Evolutionary conservation across 371 early-diverging fungal genomes (phyloP).

Genomic region (Rhizopus stolonifer): DNA sequence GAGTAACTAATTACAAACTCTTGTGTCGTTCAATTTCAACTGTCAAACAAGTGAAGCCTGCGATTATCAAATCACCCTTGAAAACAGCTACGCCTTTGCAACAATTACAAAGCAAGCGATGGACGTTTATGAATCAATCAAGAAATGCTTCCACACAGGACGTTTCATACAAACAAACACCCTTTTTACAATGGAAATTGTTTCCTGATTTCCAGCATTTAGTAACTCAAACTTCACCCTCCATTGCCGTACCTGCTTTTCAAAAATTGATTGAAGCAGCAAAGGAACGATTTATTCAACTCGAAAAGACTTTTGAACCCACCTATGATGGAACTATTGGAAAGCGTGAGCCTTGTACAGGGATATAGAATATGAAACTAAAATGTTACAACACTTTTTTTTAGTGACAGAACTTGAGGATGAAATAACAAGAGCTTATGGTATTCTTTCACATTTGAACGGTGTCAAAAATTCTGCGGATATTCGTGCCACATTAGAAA

Average conservation of each 20-base stretch:
- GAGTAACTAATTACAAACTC: conserved; percentile 12
- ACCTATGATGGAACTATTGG: conserved; percentile 67
- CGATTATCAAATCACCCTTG: not conserved
- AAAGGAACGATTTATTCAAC: conserved; percentile 44
- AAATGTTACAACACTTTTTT: not conserved
- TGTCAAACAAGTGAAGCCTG: not conserved
- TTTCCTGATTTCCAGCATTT: conserved; percentile 60
- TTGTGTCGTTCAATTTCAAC: conserved; percentile 16
- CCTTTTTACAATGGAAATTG: conserved; percentile 52
- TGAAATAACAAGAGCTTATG: conserved; percentile 54
- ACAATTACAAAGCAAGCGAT: conserved; percentile 3
- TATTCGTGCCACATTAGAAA: conserved; percentile 56
- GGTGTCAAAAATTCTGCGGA: conserved; percentile 62
- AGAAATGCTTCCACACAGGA: not conserved
- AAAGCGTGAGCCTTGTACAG: conserved; percentile 35
- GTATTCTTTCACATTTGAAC: conserved; percentile 60
- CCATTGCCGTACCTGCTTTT: conserved; percentile 54
- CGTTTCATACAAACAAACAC: conserved; percentile 18
- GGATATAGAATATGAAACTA: not conserved
- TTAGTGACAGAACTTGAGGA: conserved; percentile 57
- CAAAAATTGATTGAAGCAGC: conserved; percentile 44
- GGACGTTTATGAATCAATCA: not conserved
- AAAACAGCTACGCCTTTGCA: not conserved
- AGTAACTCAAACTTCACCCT: conserved; percentile 39
- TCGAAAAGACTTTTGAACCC: conserved; percentile 56